Evolutionary conservation across 129 eudicot species (phyloP), one percentile per base, ranked within the genome.

Genomic region (Pittosporum tobira): DNA sequence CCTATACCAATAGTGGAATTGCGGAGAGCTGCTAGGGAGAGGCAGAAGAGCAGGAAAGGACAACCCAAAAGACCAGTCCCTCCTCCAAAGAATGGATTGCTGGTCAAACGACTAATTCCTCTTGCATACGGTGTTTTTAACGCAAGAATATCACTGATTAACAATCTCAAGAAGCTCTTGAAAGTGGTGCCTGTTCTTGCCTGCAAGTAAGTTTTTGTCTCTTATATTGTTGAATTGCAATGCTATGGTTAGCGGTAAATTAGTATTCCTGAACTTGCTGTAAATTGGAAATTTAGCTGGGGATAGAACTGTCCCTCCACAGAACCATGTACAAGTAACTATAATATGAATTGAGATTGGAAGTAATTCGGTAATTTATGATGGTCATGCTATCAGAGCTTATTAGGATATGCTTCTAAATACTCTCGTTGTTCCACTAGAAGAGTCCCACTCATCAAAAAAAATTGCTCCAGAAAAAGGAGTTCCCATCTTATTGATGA

Each of bases 11-110:
- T 93, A 29, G 81, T 93, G 45, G 96, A 93, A 72, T 73, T 93
- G 59, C 77, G 99, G 67, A 80, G 99, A 67, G 80, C 78, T 51
- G 96, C 99, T 61, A 77, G 99, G 64, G 85, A 87, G 82, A 83
- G 99, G 75, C 62, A 79, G 75, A 93, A 81, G 73, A 78, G 68
- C 61, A 76, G 89, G n/a, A 77, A 65, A 70, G 78, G 70, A 72
- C 67, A 73, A 37, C 95, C 80, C 51, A 83, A 68, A 74, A 68
- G 71, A 50, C 61, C 75, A 16, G 61, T 62, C 48, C 94, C 96
- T 46, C 99, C 99, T 47, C 99, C 99, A 10, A 93, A 77, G 63
- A 77, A 64, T 49, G 99, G 96, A 6, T 77, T 93, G 70, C 65
- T 84, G 73, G 84, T 93, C 61, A 72, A 77, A 65, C 62, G 73